These are phyloP conservation scores for Cokeromyces recurvatus DNA, from an alignment of 371 early-diverging fungal genomes.

Conservation along the genomic window DNA sequence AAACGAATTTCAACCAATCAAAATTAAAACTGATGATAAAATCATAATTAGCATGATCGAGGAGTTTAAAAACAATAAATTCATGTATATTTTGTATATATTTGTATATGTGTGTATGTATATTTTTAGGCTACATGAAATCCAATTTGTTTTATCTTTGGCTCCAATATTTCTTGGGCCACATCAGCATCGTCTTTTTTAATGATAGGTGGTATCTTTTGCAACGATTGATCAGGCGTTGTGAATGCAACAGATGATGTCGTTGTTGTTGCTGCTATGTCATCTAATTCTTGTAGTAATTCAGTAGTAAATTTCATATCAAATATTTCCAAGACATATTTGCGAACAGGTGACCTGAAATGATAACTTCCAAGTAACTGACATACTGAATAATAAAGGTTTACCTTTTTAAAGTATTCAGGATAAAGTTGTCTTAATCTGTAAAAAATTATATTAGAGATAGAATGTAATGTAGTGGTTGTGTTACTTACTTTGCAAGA, in stretches of 20 bases:
- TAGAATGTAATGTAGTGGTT: background rate
- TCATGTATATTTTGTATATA: too few relatives aligned
- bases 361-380: slow-evolving; percentile 66
- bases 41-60: slow-evolving; percentile 10
- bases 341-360: slow-evolving; percentile 69
- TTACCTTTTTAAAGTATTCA: slow-evolving; percentile 49
- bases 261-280: slow-evolving; percentile 5
- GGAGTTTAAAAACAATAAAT: too few relatives aligned
- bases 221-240: too few relatives aligned
- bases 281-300: slow-evolving; percentile 31
- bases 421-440: slow-evolving; percentile 48
- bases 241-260: too few relatives aligned
- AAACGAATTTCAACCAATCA: slow-evolving; percentile 14
- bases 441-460: background rate
- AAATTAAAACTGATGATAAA: slow-evolving; percentile 2
- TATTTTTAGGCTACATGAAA: too few relatives aligned
- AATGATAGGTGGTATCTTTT: too few relatives aligned
- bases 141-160: too few relatives aligned
- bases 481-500: slow-evolving; percentile 49
- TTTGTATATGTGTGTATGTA: too few relatives aligned
- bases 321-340: slow-evolving; percentile 79
- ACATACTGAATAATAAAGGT: slow-evolving; percentile 62
- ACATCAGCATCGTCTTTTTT: too few relatives aligned
- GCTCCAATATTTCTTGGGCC: too few relatives aligned
- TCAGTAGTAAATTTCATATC: slow-evolving; percentile 57